Conservation (phyloP, 257 asterid genomes). For the Euphrasia confusa region DNA sequence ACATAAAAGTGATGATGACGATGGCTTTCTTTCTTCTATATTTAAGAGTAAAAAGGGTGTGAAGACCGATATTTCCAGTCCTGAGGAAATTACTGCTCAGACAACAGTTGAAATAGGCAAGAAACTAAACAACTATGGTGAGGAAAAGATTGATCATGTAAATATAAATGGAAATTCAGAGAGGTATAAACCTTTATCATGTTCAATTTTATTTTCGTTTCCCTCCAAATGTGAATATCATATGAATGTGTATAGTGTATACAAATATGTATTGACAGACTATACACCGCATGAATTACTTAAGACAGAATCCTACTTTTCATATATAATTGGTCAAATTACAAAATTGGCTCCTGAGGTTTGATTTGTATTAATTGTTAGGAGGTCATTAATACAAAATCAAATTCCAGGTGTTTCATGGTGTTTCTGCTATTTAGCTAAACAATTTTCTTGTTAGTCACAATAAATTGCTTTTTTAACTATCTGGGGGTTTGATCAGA, state of each 20-base stretch:
- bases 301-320: conserved; percentile 6
- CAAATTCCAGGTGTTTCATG: not conserved
- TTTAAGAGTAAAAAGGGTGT: conserved; percentile 33
- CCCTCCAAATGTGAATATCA: not conserved
- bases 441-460: not conserved
- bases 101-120: conserved; percentile 22
- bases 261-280: not conserved
- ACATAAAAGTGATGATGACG: conserved; percentile 48
- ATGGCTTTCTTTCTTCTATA: conserved; percentile 41
- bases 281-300: not conserved
- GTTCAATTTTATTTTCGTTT: conserved; percentile 3
- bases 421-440: not conserved
- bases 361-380: not conserved
- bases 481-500: conserved; percentile 23
- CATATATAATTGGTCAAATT: not conserved
- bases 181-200: conserved; percentile 23
- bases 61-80: conserved; percentile 25
- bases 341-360: not conserved
- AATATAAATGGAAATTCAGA: conserved; percentile 18
- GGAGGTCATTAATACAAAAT: not conserved
- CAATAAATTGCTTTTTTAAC: not conserved
- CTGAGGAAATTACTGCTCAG: conserved; percentile 26
- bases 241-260: too few species aligned
- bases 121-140: conserved; percentile 21
- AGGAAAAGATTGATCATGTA: conserved; percentile 26